Evolutionary conservation across 139 green algal genomes (phyloP).

Genomic region (Tetraselmis striata): DNA sequence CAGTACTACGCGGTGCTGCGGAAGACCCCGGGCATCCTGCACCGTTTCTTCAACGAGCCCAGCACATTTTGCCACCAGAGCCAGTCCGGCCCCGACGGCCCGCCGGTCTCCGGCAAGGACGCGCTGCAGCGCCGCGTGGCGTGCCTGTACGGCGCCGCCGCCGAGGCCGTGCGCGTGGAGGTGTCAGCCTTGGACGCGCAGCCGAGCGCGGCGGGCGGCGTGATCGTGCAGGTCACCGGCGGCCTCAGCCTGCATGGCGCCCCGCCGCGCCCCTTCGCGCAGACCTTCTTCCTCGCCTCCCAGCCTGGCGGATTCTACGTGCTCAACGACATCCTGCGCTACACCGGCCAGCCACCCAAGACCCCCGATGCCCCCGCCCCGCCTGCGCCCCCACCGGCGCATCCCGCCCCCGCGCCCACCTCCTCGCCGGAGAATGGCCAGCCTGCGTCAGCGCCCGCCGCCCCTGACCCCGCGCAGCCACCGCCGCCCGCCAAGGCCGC

Average conservation of each 20-base stretch:
- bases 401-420: not conserved
- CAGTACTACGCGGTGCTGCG: slow-evolving; percentile 83
- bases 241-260: slow-evolving; percentile 37
- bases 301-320: slow-evolving; percentile 88
- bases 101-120: not conserved
- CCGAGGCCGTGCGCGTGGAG: slow-evolving; percentile 37
- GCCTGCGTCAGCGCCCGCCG: not conserved
- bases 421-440: not conserved
- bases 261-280: slow-evolving; percentile 59
- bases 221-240: slow-evolving; percentile 75
- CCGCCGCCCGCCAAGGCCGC: slow-evolving; percentile 13
- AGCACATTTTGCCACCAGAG: slow-evolving; percentile 55
- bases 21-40: slow-evolving; percentile 51
- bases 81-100: slow-evolving; percentile 12
- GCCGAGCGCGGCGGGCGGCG: slow-evolving; percentile 56
- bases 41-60: slow-evolving; percentile 81
- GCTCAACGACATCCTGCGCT: slow-evolving; percentile 85
- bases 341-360: slow-evolving; percentile 20
- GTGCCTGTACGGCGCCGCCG: not conserved
- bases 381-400: not conserved
- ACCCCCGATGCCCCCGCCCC: slow-evolving; percentile 3
- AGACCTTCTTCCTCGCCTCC: slow-evolving; percentile 85
- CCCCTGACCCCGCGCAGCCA: slow-evolving; percentile 1
- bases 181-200: slow-evolving; percentile 73
- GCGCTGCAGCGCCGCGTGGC: not conserved